Conservation (phyloP, 2,329 filamentous ascomycete genomes). For the Diaporthe citriasiana region DNA sequence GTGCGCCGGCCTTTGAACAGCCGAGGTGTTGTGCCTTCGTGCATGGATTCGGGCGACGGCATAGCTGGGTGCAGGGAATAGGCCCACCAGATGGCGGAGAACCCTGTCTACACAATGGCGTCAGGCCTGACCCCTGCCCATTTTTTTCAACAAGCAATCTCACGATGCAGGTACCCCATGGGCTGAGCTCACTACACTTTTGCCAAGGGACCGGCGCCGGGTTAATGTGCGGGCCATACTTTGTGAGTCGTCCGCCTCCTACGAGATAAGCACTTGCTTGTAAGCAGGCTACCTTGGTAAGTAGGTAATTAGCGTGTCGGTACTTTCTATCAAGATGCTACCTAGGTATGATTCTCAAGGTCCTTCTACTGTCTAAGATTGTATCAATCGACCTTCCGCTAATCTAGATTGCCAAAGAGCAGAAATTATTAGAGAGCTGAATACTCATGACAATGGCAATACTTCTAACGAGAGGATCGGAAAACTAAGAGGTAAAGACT, state of each 20-base stretch:
- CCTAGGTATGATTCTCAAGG: too few relatives aligned
- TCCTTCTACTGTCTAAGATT: not conserved
- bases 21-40: slow-evolving; percentile 23
- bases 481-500: too few relatives aligned
- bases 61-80: not conserved
- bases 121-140: slow-evolving; percentile 3
- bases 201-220: slow-evolving; percentile 8
- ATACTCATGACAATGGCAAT: too few relatives aligned
- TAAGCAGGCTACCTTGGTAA: too few relatives aligned
- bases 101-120: slow-evolving; percentile 12
- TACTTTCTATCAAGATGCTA: not conserved
- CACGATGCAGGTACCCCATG: slow-evolving; percentile 17
- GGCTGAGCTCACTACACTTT: not conserved
- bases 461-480: too few relatives aligned
- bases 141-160: slow-evolving; percentile 4
- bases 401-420: not conserved
- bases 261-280: not conserved
- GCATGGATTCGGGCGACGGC: slow-evolving; percentile 2
- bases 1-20: slow-evolving; percentile 18
- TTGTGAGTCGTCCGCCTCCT: not conserved
- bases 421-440: too few relatives aligned
- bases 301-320: not conserved
- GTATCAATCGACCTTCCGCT: not conserved
- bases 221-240: not conserved
- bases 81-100: slow-evolving; percentile 25